phyloP scores from a whole-genome alignment of 2,329 filamentous ascomycete species.

The Didymella arachidicola region DNA sequence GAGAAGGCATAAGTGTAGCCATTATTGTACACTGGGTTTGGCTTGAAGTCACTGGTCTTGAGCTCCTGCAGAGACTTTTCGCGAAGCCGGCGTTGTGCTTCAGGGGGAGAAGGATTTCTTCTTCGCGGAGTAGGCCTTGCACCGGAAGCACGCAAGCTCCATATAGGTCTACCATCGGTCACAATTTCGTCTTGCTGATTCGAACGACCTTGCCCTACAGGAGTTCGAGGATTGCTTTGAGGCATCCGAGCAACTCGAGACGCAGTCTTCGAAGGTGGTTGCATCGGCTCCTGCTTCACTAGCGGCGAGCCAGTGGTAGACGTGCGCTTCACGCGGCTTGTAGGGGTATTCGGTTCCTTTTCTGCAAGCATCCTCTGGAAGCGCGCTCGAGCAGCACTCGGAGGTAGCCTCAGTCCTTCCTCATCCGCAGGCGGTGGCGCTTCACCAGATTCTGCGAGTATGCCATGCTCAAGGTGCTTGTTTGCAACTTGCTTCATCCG shows the following conservation, averaged over 20 bases:
- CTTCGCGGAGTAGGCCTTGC: constrained; percentile 23
- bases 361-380: constrained; percentile 30
- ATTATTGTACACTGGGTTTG: constrained; percentile 77
- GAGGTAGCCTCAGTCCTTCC: constrained; percentile 26
- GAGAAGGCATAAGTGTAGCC: constrained; percentile 76
- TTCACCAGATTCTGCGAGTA: constrained; percentile 42
- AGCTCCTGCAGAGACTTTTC: constrained; percentile 65
- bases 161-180: constrained; percentile 32
- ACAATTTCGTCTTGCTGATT: constrained; percentile 18
- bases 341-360: constrained; percentile 26
- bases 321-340: constrained; percentile 18
- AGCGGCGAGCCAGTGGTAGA: constrained; percentile 22
- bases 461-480: constrained; percentile 23
- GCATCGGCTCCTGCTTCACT: constrained; percentile 28
- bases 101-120: constrained; percentile 9
- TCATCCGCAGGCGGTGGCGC: constrained; percentile 26
- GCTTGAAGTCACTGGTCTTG: constrained; percentile 76
- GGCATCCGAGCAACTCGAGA: constrained; percentile 17
- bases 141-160: constrained; percentile 31
- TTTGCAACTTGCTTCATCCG: constrained; percentile 24
- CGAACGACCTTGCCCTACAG: constrained; percentile 9
- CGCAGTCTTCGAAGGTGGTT: constrained; percentile 21
- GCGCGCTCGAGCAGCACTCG: constrained; percentile 35
- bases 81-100: constrained; percentile 52
- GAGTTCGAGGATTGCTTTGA: constrained; percentile 6